Evolutionary conservation across 2,329 filamentous ascomycete species (phyloP).

Genomic region (Plenodomus tracheiphilus): DNA sequence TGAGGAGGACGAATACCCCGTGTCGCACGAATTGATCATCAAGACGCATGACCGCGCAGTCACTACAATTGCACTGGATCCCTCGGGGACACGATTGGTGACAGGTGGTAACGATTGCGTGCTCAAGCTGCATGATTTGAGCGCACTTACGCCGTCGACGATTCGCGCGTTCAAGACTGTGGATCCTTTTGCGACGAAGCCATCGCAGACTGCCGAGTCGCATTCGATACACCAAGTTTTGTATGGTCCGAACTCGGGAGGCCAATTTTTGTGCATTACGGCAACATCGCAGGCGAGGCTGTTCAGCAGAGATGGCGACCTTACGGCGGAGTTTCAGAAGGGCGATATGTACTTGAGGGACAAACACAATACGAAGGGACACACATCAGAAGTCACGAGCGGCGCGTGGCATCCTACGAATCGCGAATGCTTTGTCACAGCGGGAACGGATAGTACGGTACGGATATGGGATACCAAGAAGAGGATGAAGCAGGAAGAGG

Average conservation of each 20-base stretch:
- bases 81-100: slow-evolving; percentile 79
- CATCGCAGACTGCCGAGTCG: slow-evolving; percentile 72
- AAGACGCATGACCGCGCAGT: slow-evolving; percentile 90
- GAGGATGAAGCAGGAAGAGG: slow-evolving; percentile 84
- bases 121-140: slow-evolving; percentile 92
- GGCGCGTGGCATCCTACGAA: slow-evolving; percentile 91
- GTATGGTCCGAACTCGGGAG: slow-evolving; percentile 81
- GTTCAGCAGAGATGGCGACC: slow-evolving; percentile 84
- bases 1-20: slow-evolving; percentile 84
- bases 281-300: slow-evolving; percentile 90
- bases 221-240: slow-evolving; percentile 85
- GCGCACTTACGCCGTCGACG: slow-evolving; percentile 92
- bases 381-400: slow-evolving; percentile 87
- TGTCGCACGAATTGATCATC: slow-evolving; percentile 89
- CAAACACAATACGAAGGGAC: slow-evolving; percentile 97
- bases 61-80: slow-evolving; percentile 81
- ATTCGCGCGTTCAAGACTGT: slow-evolving; percentile 91
- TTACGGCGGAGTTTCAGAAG: slow-evolving; percentile 86
- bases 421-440: slow-evolving; percentile 82
- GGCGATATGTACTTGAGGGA: slow-evolving; percentile 98
- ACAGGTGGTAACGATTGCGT: slow-evolving; percentile 92
- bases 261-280: slow-evolving; percentile 81
- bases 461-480: slow-evolving; percentile 97
- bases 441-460: slow-evolving; percentile 91
- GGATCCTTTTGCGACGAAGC: slow-evolving; percentile 80